phyloP scores from a whole-genome alignment of 2,329 filamentous ascomycete species.

The Hypoxylon sp. region DNA sequence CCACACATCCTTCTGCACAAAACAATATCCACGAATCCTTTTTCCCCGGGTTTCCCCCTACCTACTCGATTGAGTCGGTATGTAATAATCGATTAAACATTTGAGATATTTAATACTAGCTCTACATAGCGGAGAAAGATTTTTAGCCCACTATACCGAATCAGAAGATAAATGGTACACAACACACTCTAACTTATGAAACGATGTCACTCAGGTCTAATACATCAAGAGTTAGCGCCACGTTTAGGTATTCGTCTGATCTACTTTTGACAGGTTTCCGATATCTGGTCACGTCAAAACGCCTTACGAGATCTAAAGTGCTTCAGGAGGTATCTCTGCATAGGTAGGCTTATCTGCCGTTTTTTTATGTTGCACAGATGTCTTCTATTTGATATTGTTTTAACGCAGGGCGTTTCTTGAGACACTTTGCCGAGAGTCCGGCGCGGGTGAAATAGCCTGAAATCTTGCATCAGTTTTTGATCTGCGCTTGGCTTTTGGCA shows the following conservation, averaged over 20 bases:
- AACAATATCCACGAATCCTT: conserved; percentile 35
- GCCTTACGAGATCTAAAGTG: conserved; percentile 27
- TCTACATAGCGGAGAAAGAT: not conserved
- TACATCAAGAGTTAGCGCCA: conserved; percentile 6
- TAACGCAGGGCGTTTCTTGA: conserved; percentile 28
- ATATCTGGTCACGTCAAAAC: conserved; percentile 32
- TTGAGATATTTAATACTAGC: conserved; percentile 13
- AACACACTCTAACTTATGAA: conserved; percentile 31
- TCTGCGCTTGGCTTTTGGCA: conserved; percentile 13
- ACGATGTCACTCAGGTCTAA: conserved; percentile 24
- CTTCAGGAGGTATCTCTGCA: conserved; percentile 31
- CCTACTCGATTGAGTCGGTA: conserved; percentile 28
- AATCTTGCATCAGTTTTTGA: conserved; percentile 26
- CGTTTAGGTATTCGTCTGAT: conserved; percentile 32
- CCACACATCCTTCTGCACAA: conserved; percentile 26
- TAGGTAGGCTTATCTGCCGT: conserved; percentile 10
- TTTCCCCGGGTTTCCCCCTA: conserved; percentile 35
- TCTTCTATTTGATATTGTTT: conserved; percentile 16
- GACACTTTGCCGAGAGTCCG: conserved; percentile 35
- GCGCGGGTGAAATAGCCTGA: conserved; percentile 39
- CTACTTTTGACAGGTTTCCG: conserved; percentile 35
- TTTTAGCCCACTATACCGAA: conserved; percentile 20
- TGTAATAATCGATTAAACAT: conserved; percentile 23
- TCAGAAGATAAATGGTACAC: conserved; percentile 25
- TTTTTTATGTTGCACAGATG: not conserved